Conservation (phyloP, 768 basidiomycete species). For the Coprinopsis strossmayeri region DNA sequence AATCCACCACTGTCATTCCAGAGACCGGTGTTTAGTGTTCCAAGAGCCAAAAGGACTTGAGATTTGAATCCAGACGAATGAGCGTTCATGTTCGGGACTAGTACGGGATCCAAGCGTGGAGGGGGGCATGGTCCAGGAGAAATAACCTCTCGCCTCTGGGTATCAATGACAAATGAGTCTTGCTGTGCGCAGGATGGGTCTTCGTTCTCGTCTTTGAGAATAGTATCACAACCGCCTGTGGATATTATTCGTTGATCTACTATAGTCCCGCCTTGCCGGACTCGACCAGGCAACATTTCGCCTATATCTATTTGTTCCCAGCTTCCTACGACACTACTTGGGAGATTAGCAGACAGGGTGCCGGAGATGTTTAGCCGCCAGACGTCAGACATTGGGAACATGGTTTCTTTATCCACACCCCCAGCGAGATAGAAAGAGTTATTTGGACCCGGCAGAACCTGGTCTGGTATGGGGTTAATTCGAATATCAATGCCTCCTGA, state of each 20-base stretch:
- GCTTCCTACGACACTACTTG: constrained; percentile 40
- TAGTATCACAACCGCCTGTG: constrained; percentile 55
- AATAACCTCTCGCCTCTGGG: constrained; percentile 26
- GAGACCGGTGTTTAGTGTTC: constrained; percentile 52
- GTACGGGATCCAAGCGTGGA: constrained; percentile 52
- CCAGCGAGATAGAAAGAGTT: constrained; percentile 73
- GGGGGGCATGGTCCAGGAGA: constrained; percentile 51
- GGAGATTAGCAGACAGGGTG: constrained; percentile 63
- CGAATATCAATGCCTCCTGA: constrained; percentile 68
- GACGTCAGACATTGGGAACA: constrained; percentile 52
- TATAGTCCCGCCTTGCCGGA: constrained; percentile 54
- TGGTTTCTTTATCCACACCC: constrained; percentile 46
- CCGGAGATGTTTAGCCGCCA: constrained; percentile 71
- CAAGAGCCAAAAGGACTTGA: constrained; percentile 67
- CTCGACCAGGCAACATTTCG: constrained; percentile 27
- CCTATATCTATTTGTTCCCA: constrained; percentile 50
- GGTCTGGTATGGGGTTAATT: constrained; percentile 34
- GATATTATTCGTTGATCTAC: constrained; percentile 46
- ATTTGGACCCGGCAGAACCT: constrained; percentile 46
- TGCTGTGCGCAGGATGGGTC: constrained; percentile 51
- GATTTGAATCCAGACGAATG: constrained; percentile 49
- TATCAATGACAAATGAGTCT: constrained; percentile 51
- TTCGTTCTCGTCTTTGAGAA: constrained; percentile 18
- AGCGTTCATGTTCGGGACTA: constrained; percentile 55
- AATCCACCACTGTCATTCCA: constrained; percentile 66